Base-by-base conservation (phyloP, 2,329 filamentous ascomycete species). In the Pestalotiopsis fici region DNA sequence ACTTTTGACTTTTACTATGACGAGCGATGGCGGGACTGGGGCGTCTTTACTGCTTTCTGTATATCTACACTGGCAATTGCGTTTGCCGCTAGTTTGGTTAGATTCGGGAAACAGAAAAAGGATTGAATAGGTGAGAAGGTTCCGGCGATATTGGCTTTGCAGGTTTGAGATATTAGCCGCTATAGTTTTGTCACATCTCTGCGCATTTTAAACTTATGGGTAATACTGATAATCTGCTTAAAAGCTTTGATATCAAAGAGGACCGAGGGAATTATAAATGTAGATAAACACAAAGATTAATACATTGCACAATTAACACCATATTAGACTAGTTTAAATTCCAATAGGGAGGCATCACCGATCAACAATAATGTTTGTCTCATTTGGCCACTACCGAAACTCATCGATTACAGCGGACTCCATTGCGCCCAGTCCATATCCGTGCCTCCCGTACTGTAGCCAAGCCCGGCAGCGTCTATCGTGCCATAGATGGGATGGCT, bases 1-100 rank as follows among this genome's bases (percentile, higher is more conserved):
- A 85, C 87, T 0, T 85, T 97, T 23, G 85, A 86, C 2, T 86
- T 96, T 74, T 82, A 81, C 2, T 97, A 91, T 73, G 81, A 83
- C 54, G 79, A 92, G 70, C 83, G 94, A 18, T 97, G 94, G 94
- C 87, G 94, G 65, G 93, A 97, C 72, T 67, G 96, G 67, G 94
- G 93, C 2, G 96, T 97, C 69, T 91, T 91, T 71, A 72, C 87
- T 37, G 91, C 90, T 1, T 97, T 94, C 37, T 43, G 37, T 43
- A 18, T 43, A 2, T 43, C 37, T 43, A 43, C 37, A 4, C 12
- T 43, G 37, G 37, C 37, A 43, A 43, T 43, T 13, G 37, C 37
- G 37, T 43, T 43, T 43, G 9, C 18, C 37, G 37, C 18, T 43
- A 43, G 37, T 43, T 43, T 12, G 37, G 2, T 43, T 5, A 43